phyloP scores from a whole-genome alignment of 1,284 basidiomycete genomes.

The Sutorius eximius region DNA sequence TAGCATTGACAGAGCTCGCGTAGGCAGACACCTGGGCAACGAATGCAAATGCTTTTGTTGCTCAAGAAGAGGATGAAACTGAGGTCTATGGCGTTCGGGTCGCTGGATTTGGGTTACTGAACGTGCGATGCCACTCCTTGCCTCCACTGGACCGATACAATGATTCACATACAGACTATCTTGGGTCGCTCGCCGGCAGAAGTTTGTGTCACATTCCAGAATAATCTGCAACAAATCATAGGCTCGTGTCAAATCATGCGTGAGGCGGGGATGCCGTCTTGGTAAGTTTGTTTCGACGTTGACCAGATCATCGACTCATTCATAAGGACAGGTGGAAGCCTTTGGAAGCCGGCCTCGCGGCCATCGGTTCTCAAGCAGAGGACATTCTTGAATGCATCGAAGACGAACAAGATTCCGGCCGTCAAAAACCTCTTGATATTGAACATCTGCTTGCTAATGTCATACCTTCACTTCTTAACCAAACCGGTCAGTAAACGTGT shows the following conservation, averaged over 20 bases:
- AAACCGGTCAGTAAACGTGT: conserved; percentile 49
- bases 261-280: conserved; percentile 51
- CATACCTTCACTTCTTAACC: conserved; percentile 73
- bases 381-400: conserved; percentile 76
- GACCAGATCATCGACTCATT: conserved; percentile 2
- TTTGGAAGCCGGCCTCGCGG: conserved; percentile 81
- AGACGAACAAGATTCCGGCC: conserved; percentile 66
- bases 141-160: conserved; percentile 12
- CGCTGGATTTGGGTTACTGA: conserved; percentile 81
- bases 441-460: conserved; percentile 74
- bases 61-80: conserved; percentile 93
- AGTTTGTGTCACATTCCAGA: conserved; percentile 59
- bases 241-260: conserved; percentile 54
- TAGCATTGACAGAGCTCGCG: conserved; percentile 1
- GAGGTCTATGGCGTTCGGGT: conserved; percentile 81
- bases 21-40: conserved; percentile 90
- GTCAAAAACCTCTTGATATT: conserved; percentile 72
- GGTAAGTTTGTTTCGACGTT: conserved; percentile 38
- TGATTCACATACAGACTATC: conserved; percentile 52
- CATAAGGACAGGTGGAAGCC: conserved; percentile 74
- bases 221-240: conserved; percentile 57
- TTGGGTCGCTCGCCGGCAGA: conserved; percentile 65
- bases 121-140: conserved; percentile 46
- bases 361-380: conserved; percentile 83
- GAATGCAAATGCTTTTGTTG: conserved; percentile 90